Conservation (phyloP, 768 basidiomycete species). For the Omphalotus guepiniiformis region DNA sequence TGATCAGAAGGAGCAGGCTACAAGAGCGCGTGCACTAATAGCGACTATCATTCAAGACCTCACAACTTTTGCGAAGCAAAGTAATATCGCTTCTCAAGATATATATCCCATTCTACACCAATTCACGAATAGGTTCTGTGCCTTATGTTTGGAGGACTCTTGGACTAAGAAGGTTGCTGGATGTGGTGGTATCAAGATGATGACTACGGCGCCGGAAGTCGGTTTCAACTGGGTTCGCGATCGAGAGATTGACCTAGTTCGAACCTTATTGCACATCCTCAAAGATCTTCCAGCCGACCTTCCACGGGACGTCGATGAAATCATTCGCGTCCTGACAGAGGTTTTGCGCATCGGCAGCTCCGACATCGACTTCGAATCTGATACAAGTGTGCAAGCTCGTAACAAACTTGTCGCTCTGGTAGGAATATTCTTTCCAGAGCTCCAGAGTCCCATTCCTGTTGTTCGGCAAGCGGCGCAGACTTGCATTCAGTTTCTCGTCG, state of each 20-base stretch:
- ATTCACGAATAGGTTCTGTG: constrained; percentile 76
- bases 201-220: constrained; percentile 67
- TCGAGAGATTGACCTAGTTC: constrained; percentile 85
- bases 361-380: constrained; percentile 41
- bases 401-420: constrained; percentile 65
- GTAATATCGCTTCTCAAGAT: constrained; percentile 46
- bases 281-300: constrained; percentile 93
- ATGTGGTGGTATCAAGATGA: constrained; percentile 77
- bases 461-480: constrained; percentile 83
- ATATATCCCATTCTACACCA: constrained; percentile 71
- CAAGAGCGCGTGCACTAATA: constrained; percentile 57
- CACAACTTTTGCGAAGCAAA: constrained; percentile 45
- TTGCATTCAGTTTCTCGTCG: constrained; percentile 74
- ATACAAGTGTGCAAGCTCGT: constrained; percentile 41
- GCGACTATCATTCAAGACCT: constrained; percentile 63
- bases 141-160: constrained; percentile 85
- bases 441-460: constrained; percentile 80
- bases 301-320: constrained; percentile 74
- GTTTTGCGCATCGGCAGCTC: constrained; percentile 61
- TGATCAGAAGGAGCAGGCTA: constrained; percentile 55
- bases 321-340: constrained; percentile 68
- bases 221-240: constrained; percentile 79
- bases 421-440: constrained; percentile 83
- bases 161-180: constrained; percentile 91
- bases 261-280: constrained; percentile 84